phyloP scores from a whole-genome alignment of 495 filamentous ascomycete genomes.

The Talaromyces proteolyticus region DNA sequence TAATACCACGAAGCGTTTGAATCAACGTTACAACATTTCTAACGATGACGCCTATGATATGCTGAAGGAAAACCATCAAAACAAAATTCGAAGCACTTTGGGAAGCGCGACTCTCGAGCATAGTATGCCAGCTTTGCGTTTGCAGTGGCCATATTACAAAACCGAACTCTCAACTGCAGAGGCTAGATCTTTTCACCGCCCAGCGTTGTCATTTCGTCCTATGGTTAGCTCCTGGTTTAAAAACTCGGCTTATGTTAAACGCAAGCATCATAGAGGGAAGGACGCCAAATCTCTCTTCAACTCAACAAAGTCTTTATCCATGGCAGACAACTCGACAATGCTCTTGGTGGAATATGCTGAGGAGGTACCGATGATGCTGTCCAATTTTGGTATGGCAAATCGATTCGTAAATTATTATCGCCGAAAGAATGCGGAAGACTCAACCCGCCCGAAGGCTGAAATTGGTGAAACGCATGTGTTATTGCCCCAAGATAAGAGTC shows the following conservation, averaged over 20 bases:
- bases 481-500: conserved; percentile 88
- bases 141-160: conserved; percentile 92
- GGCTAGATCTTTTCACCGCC: conserved; percentile 88
- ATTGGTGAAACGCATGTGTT: conserved; percentile 84
- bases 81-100: conserved; percentile 86
- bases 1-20: conserved; percentile 43
- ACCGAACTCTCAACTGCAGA: conserved; percentile 72
- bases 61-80: conserved; percentile 93
- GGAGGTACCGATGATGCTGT: conserved; percentile 83
- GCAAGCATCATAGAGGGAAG: conserved; percentile 72
- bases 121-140: conserved; percentile 77
- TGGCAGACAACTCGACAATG: conserved; percentile 82
- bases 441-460: conserved; percentile 64
- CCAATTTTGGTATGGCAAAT: conserved; percentile 95
- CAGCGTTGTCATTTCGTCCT: conserved; percentile 57
- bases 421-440: conserved; percentile 74
- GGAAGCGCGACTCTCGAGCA: conserved; percentile 85
- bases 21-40: conserved; percentile 84
- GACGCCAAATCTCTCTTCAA: conserved; percentile 68
- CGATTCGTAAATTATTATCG: conserved; percentile 95
- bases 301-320: conserved; percentile 66
- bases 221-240: conserved; percentile 50
- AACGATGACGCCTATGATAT: conserved; percentile 94
- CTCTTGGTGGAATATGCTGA: conserved; percentile 94
- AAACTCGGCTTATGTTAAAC: conserved; percentile 47